Evolutionary conservation across 257 asterid species (phyloP), one percentile per base, ranked within the genome.

Genomic region (Solanum etuberosum): DNA sequence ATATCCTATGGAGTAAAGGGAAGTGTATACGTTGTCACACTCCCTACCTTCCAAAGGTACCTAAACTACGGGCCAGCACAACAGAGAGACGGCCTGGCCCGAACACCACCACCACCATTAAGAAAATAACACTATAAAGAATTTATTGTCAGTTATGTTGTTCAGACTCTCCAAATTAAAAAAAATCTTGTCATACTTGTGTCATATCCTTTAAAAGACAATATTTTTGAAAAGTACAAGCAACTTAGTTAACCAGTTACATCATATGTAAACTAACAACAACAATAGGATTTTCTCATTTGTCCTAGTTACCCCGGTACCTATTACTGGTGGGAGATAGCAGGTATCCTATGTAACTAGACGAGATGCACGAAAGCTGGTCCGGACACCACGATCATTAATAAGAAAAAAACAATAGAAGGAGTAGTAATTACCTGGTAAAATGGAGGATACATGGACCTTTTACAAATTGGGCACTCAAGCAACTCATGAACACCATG

Each of bases 371-470:
- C 23, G n/a, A 51, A 51, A 18, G 0, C 9, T 51, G 0, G 0
- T 0, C n/a, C 0, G 1, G 8, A 51, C 61, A 51, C n/a, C 61
- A 51, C 61, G 0, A 51, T 18, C n/a, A 51, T 51, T 43, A 12
- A 42, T 42, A 42, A 42, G 48, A 43, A 51, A 51, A 48, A 51
- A 0, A 1, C 9, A 51, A 18, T 51, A 48, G 21, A 9, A 74
- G 5, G 6, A 57, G 35, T 31, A 8, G 68, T 14, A 90, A 8
- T 40, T 74, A 95, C 99, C 99, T 96, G 98, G 87, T 92, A 95
- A 91, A 96, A 92, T 23, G 98, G 99, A 86, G 99, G 99, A 89
- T 90, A 89, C 95, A 95, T 90, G 6, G 92, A 94, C 87, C 88
- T 90, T 77, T 84, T 88, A 91, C 99, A 96, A 89, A 90, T 87